phyloP scores from a whole-genome alignment of 1,139 yeast genomes.

The Saccharomyces hybrid region DNA sequence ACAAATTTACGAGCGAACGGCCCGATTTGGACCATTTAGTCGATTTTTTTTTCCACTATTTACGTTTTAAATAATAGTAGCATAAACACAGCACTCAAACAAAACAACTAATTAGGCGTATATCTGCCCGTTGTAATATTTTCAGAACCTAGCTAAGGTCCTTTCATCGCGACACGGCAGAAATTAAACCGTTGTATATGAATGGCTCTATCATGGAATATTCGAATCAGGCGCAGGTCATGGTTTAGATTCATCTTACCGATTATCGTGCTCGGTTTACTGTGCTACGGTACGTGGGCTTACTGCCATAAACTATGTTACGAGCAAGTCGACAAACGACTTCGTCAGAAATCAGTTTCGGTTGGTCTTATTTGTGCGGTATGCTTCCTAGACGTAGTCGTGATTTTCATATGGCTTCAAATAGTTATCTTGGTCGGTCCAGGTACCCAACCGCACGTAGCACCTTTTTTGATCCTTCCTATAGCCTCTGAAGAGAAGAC shows the following conservation, averaged over 20 bases:
- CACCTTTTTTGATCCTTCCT: constrained; percentile 18
- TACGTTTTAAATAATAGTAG: background rate
- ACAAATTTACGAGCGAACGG: background rate
- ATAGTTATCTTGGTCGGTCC: constrained; percentile 20
- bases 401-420: constrained; percentile 19
- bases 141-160: background rate
- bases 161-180: background rate
- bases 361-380: constrained; percentile 20
- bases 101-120: background rate
- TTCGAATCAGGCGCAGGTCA: constrained; percentile 2
- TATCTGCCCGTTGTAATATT: background rate
- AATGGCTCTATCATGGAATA: constrained; percentile 3
- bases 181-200: constrained; percentile 1
- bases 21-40: background rate
- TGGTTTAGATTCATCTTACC: constrained; percentile 15
- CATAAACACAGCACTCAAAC: background rate
- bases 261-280: constrained; percentile 10
- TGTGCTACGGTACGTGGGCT: constrained; percentile 25
- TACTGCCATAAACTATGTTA: constrained; percentile 25
- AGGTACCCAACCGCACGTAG: constrained; percentile 22
- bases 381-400: constrained; percentile 11
- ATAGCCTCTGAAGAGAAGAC: constrained; percentile 1
- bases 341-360: constrained; percentile 14
- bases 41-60: background rate
- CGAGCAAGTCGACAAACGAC: constrained; percentile 13